Base-by-base conservation (phyloP, 1,284 basidiomycete species). In the Vanrija sp. region DNA sequence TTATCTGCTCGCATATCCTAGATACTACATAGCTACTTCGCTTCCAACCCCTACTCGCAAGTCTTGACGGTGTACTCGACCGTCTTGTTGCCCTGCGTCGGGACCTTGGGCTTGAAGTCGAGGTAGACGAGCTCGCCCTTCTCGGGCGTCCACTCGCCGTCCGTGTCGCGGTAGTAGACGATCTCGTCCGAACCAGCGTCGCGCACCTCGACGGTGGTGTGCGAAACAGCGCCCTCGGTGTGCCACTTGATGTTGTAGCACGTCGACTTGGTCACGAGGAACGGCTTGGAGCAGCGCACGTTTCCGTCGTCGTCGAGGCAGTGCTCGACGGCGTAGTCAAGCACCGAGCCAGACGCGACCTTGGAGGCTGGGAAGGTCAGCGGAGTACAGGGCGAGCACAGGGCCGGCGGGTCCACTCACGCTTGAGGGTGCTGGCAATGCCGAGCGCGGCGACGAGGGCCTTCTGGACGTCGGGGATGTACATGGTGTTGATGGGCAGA, bases 91-190 rank as follows among this genome's bases (percentile, higher is more conserved):
- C 64, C 63, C 62, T 67, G 66, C n/a, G 59, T 62, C 39, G 63
- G 64, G 41, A 72, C 58, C 62, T 73, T 73, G 60, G 71, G 71
- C 67, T 64, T 73, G 57, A 75, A 76, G 63, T 75, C 71, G 56
- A 75, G 59, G 64, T 74, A 76, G 39, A 72, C 70, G 43, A 76
- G 67, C 63, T 73, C 71, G 50, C 64, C 64, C 65, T 72, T 71
- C 47, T 75, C 68, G 16, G 73, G 57, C 16, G 68, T 73, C 70
- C 69, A 76, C 42, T 76, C 60, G 18, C 73, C 73, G 59, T 76
- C 64, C 16, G 67, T 69, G 59, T 76, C 74, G 45, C 68, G 61
- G 64, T 73, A 76, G 56, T 61, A 73, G 41, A 72, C 68, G 43
- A 72, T 66, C 64, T 73, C 71, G 64, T 67, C 59, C 41, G 55